Conservation (phyloP, 306 rosid species). For the Psophocarpus tetragonolobus region DNA sequence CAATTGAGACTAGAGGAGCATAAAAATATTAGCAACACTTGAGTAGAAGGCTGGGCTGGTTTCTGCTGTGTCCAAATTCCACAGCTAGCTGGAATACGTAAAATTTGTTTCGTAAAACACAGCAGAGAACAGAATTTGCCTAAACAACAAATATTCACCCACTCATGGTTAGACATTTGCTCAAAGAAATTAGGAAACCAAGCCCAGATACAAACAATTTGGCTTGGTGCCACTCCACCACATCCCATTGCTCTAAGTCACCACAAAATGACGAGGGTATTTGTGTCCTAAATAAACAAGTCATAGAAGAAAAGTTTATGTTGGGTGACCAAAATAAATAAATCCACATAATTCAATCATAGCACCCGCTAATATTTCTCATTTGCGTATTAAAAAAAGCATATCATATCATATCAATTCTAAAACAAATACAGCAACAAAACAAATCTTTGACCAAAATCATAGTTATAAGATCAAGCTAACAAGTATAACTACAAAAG, state of each 20-base stretch:
- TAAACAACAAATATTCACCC: not conserved
- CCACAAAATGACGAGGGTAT: not conserved
- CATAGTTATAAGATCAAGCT: conserved; percentile 26
- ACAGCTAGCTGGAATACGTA: not conserved
- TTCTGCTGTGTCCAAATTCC: not conserved
- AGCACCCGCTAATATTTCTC: conserved; percentile 18
- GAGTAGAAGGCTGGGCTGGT: not conserved
- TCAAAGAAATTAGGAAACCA: too few relatives aligned
- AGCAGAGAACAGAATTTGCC: not conserved
- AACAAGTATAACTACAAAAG: conserved; percentile 35
- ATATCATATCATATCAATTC: conserved; percentile 33
- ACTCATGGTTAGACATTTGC: not conserved
- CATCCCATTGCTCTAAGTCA: not conserved
- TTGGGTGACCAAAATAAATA: not conserved
- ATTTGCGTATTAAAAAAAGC: conserved; percentile 14
- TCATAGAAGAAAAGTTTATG: not conserved
- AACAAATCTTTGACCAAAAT: conserved; percentile 39
- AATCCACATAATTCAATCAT: conserved; percentile 2
- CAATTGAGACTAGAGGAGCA: not conserved
- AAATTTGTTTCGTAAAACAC: not conserved
- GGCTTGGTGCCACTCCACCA: not conserved
- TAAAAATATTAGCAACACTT: not conserved
- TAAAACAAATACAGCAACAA: conserved; percentile 18
- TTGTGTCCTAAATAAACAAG: not conserved
- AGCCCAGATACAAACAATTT: not conserved